Conservation (phyloP, 2,329 filamentous ascomycete genomes). For the Cryphonectria carpinicola region DNA sequence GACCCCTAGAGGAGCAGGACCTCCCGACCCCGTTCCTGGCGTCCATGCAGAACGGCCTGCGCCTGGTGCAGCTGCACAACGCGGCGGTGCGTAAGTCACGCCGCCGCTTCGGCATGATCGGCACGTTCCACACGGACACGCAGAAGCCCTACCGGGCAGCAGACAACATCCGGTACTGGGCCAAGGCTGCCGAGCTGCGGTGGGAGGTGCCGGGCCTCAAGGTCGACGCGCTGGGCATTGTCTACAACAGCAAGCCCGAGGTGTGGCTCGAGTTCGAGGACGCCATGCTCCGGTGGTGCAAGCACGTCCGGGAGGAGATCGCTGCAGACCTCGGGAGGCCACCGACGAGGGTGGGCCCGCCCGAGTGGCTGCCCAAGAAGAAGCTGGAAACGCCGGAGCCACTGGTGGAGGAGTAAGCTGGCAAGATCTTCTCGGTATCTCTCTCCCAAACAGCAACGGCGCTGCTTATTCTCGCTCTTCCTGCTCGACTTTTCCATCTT, state of each 20-base stretch:
- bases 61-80: conserved; percentile 88
- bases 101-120: conserved; percentile 86
- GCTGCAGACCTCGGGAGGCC: conserved; percentile 58
- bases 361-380: conserved; percentile 25
- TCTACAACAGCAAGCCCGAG: conserved; percentile 70
- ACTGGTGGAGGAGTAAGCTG: conserved; percentile 24
- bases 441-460: neutral
- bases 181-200: conserved; percentile 90
- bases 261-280: conserved; percentile 83
- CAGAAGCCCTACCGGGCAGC: conserved; percentile 91
- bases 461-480: neutral
- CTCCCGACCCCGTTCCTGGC: conserved; percentile 74
- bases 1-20: conserved; percentile 36
- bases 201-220: conserved; percentile 81
- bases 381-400: conserved; percentile 15
- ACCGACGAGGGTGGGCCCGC: conserved; percentile 28
- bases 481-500: neutral
- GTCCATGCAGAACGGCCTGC: conserved; percentile 75
- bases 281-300: conserved; percentile 83
- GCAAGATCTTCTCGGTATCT: neutral
- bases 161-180: conserved; percentile 94
- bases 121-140: conserved; percentile 87
- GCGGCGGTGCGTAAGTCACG: conserved; percentile 82
- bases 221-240: conserved; percentile 84
- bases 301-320: conserved; percentile 81